These are phyloP conservation scores for Trypanosoma congolense DNA, from an alignment of 208 protist genomes.

Conservation along the genomic window DNA sequence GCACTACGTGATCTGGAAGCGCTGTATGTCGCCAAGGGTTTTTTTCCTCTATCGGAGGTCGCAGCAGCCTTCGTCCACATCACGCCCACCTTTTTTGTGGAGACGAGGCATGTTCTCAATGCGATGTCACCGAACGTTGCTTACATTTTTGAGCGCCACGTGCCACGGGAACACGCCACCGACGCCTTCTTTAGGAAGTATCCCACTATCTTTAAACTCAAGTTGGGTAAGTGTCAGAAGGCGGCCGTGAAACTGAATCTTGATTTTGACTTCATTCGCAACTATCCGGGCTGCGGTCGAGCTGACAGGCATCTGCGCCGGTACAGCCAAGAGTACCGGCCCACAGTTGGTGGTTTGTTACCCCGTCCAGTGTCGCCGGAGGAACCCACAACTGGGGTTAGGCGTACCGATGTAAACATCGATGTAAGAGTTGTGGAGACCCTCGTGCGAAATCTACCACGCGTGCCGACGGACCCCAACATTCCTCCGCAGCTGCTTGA, in stretches of 20 bases:
- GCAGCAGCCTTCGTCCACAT: conserved; percentile 65
- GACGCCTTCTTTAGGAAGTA: conserved; percentile 46
- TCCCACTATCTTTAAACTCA: conserved; percentile 75
- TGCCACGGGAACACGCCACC: conserved; percentile 17
- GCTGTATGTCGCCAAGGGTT: conserved; percentile 57
- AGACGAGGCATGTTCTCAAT: conserved; percentile 44
- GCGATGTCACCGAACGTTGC: conserved; percentile 38
- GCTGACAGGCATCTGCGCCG: conserved; percentile 40
- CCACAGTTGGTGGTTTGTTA: conserved; percentile 36
- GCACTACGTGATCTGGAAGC: conserved; percentile 57
- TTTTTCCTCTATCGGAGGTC: conserved; percentile 66
- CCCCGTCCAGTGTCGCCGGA: conserved; percentile 15
- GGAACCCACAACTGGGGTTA: not conserved
- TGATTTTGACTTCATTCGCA: conserved; percentile 66
- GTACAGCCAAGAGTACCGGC: conserved; percentile 46
- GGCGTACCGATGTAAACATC: conserved; percentile 7
- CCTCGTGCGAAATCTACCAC: conserved; percentile 62
- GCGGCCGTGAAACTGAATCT: conserved; percentile 67
- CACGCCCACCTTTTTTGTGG: conserved; percentile 75
- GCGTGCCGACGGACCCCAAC: conserved; percentile 22
- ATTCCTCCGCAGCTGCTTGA: conserved; percentile 20
- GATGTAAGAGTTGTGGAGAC: conserved; percentile 54
- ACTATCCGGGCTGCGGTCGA: conserved; percentile 58
- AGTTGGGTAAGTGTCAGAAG: conserved; percentile 28
- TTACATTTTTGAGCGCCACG: conserved; percentile 25